Base-by-base conservation (phyloP, 257 asterid species). In the Thymus quinquecostatus region DNA sequence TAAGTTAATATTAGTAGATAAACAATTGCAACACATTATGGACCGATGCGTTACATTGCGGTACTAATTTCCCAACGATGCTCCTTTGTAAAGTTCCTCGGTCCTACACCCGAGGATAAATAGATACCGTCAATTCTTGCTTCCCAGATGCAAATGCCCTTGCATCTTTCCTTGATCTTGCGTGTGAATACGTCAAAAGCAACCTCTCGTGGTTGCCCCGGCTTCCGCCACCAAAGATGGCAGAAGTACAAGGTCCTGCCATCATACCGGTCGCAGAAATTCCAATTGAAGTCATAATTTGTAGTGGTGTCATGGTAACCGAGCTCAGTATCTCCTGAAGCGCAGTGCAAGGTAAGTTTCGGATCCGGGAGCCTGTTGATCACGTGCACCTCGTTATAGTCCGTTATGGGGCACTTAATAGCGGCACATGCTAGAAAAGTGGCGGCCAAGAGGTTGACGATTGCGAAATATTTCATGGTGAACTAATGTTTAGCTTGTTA, bases 211-310 rank as follows among this genome's bases (percentile, higher is more conserved):
- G 9, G 8, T 41, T 41, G 47, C 8, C 8, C 67, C 10, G 47
- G 8, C 0, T 41, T 44, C 0, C 5, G 3, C 77, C 80, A 79
- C 79, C 74, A 58, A 41, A 79, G 53, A 59, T 79, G 83, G 11
- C 79, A 74, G 6, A 69, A 74, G 63, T 47, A 79, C 2, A 69
- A 9, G 0, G 77, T 74, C 0, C 3, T 43, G 2, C 11, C 54
- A 21, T 6, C 7, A 3, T 1, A 45, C 34, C 28, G 41, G 2
- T 41, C 61, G 6, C 69, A 13, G 30, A 78, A 79, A 0, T 0
- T 2, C 73, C 74, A 79, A 8, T 58, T 0, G n/a, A 58, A 69
- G 29, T 57, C 67, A 11, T 34, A 28, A 12, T 38, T 6, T 10
- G 4, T 40, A 8, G 0, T 0, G 11, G 66, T 49, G 1, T 13